phyloP scores from a whole-genome alignment of 129 eudicot genomes.

The Deinandra increscens region DNA sequence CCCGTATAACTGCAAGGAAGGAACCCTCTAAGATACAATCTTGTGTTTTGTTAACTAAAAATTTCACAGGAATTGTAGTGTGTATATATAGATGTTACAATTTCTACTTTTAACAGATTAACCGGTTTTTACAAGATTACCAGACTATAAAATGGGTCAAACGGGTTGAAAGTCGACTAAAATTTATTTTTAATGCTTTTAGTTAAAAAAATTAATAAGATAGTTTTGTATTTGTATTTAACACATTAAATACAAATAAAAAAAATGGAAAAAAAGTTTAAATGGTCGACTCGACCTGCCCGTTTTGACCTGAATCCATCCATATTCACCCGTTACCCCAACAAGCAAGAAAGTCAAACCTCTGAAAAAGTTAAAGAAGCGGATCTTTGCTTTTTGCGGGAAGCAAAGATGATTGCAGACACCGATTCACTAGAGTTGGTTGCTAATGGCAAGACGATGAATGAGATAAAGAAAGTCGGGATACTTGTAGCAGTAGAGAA shows the following conservation, averaged over 20 bases:
- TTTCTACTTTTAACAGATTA: too few relatives aligned
- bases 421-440: constrained; percentile 97
- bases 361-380: constrained; percentile 92
- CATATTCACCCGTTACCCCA: not conserved
- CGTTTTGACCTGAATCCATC: not conserved
- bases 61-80: too few relatives aligned
- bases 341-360: constrained; percentile 42
- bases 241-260: not conserved
- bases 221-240: not conserved
- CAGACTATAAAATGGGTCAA: not conserved
- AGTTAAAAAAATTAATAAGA: not conserved
- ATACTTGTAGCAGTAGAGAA: constrained; percentile 84
- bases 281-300: not conserved
- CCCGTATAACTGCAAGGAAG: constrained; percentile 66
- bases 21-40: not conserved
- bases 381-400: constrained; percentile 71
- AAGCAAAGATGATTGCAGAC: constrained; percentile 85
- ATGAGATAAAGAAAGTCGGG: constrained; percentile 91
- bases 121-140: too few relatives aligned
- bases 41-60: not conserved
- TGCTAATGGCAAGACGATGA: constrained; percentile 75
- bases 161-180: not conserved
- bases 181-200: not conserved
- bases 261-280: not conserved
- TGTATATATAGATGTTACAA: too few relatives aligned